Evolutionary conservation across 2,329 filamentous ascomycete species (phyloP).

Genomic region (Xylariaceae sp.): DNA sequence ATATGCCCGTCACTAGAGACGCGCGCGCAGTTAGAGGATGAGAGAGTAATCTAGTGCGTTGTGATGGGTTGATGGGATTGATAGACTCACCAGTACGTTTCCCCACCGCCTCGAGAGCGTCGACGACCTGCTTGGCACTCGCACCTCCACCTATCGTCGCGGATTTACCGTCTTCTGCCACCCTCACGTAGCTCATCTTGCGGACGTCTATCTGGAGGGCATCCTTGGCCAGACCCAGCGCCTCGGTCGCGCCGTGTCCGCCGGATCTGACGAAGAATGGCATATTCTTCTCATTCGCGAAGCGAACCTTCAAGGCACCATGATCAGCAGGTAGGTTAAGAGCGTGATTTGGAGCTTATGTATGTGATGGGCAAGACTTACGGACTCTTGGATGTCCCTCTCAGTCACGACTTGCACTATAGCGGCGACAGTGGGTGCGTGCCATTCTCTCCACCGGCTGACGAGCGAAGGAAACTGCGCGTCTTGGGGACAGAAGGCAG

Average conservation of each 20-base stretch:
- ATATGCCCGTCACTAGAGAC: conserved; percentile 42
- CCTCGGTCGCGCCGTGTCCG: conserved; percentile 23
- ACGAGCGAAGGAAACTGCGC: too few relatives aligned
- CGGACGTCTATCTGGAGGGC: conserved; percentile 25
- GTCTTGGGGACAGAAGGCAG: too few relatives aligned
- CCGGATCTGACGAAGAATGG: conserved; percentile 23
- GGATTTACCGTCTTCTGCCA: conserved; percentile 26
- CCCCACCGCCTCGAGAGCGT: conserved; percentile 23
- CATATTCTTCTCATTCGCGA: conserved; percentile 13
- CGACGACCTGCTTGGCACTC: conserved; percentile 24
- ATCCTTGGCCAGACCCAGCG: conserved; percentile 14
- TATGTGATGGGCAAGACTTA: conserved; percentile 6
- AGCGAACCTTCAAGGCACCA: conserved; percentile 15
- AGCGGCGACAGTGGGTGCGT: conserved; percentile 15
- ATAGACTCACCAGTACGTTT: conserved; percentile 26
- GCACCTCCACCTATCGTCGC: conserved; percentile 31
- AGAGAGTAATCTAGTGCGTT: background rate
- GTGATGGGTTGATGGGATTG: too few relatives aligned
- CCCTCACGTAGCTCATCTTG: conserved; percentile 22
- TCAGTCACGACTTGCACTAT: conserved; percentile 21
- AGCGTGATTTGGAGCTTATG: too few relatives aligned
- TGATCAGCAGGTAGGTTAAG: background rate
- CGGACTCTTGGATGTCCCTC: conserved; percentile 20
- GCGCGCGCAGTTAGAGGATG: conserved; percentile 2
- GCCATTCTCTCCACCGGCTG: conserved; percentile 19